These are phyloP conservation scores for Eucalyptus curtisii DNA, from an alignment of 345 rosid genomes.

Conservation along the genomic window DNA sequence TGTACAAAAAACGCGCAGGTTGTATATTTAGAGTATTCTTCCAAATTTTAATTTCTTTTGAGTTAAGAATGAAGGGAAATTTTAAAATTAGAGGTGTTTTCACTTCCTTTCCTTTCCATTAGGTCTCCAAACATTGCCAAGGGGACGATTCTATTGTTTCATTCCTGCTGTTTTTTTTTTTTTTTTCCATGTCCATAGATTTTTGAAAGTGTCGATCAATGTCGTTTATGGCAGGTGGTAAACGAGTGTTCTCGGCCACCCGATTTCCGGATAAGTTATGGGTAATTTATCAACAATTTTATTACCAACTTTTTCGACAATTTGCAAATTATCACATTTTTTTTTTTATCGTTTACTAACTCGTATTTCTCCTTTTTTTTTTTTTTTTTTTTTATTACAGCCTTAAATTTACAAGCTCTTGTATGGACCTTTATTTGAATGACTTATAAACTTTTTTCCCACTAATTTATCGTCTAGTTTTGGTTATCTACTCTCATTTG, in stretches of 20 bases:
- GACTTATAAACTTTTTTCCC: fast-evolving
- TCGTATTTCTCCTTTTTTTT: too few relatives aligned
- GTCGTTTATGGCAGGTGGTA: not conserved
- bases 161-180: not conserved
- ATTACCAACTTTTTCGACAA: not conserved
- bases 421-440: too few relatives aligned
- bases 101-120: not conserved
- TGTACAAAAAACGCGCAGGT: too few relatives aligned
- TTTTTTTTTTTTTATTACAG: too few relatives aligned
- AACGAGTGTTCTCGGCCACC: not conserved
- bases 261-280: not conserved
- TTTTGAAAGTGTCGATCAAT: not conserved
- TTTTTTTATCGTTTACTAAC: too few relatives aligned
- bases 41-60: not conserved
- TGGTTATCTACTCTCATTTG: too few relatives aligned
- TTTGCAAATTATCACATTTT: not conserved
- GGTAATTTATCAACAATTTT: not conserved
- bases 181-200: fast-evolving
- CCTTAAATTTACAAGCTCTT: too few relatives aligned
- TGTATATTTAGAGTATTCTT: not conserved
- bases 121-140: not conserved
- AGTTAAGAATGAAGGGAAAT: not conserved
- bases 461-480: fast-evolving
- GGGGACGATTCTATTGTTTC: not conserved
- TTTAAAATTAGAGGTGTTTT: not conserved